Evolutionary conservation across 2,329 filamentous ascomycete species (phyloP).

Genomic region (Phialemoniopsis sp.): DNA sequence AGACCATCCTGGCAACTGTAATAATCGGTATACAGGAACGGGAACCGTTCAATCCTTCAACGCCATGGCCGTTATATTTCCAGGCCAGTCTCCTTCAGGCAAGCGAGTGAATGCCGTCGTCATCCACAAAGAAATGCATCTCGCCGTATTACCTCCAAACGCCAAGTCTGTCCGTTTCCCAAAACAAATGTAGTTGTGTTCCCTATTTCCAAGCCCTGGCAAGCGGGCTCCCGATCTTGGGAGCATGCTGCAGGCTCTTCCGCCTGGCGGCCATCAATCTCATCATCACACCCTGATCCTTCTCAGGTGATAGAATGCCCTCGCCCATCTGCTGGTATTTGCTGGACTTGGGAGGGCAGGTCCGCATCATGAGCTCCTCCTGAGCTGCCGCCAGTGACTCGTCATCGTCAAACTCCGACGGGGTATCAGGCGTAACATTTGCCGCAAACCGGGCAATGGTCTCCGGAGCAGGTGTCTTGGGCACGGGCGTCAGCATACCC

Average conservation of each 20-base stretch:
- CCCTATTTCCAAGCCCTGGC: conserved; percentile 47
- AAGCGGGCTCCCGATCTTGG: conserved; percentile 70
- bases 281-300: conserved; percentile 54
- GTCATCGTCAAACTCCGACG: conserved; percentile 26
- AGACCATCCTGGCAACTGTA: too few species aligned
- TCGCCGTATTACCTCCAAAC: too few species aligned
- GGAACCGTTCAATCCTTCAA: too few species aligned
- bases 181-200: not conserved
- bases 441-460: conserved; percentile 47
- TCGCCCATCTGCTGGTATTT: conserved; percentile 32
- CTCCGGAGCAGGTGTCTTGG: conserved; percentile 55
- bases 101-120: too few species aligned
- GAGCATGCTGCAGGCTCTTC: conserved; percentile 75
- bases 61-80: too few species aligned
- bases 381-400: conserved; percentile 20
- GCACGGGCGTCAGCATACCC: conserved; percentile 48
- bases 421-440: conserved; percentile 41
- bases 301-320: conserved; percentile 41
- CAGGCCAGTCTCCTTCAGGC: too few species aligned
- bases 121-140: too few species aligned
- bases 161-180: too few species aligned
- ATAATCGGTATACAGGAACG: too few species aligned
- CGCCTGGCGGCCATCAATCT: conserved; percentile 67
- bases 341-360: conserved; percentile 49
- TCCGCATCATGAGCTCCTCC: conserved; percentile 40